A percentile compares a stretch with the other conserved stretches of the same genome.
These are phyloP conservation scores for Candida sp. DNA, from an alignment of 1,139 yeast species.

Conservation along the genomic window DNA sequence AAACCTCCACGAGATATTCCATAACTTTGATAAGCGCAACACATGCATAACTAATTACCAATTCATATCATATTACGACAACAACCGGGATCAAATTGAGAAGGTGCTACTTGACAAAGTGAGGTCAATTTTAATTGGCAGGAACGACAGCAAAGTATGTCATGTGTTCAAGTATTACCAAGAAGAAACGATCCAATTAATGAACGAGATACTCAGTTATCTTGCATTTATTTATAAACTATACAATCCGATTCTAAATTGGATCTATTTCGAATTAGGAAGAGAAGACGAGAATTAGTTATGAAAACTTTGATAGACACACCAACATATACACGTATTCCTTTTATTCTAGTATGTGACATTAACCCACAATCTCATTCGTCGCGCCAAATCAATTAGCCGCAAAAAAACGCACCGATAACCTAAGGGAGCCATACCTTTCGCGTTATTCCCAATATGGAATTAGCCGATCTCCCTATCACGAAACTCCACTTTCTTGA, in stretches of 20 bases:
- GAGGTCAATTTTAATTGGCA: background rate
- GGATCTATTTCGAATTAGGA: constrained; percentile 35
- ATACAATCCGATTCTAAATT: constrained; percentile 32
- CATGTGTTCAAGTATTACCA: constrained; percentile 17
- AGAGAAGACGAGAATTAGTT: constrained; percentile 3
- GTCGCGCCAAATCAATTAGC: no score
- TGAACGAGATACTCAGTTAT: constrained; percentile 12
- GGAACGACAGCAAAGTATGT: constrained; percentile 3
- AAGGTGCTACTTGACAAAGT: constrained; percentile 9
- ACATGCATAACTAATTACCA: background rate
- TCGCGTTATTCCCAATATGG: background rate
- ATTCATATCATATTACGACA: constrained; percentile 9
- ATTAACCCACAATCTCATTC: no score
- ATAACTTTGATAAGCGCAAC: background rate
- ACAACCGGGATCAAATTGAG: constrained; percentile 6
- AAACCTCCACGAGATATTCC: background rate
- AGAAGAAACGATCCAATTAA: constrained; percentile 10
- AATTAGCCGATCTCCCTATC: background rate
- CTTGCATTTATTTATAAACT: constrained; percentile 21
- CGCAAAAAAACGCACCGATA: no score
- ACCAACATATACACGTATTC: background rate
- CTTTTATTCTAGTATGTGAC: no score
- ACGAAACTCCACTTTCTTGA: no score
- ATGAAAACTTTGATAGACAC: background rate
- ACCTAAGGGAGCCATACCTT: no score